Percentiles rank a stretch among this genome's conserved stretches.
Evolutionary conservation across 306 rosid genomes (phyloP).

Genomic region (Adenanthera pavonina): DNA sequence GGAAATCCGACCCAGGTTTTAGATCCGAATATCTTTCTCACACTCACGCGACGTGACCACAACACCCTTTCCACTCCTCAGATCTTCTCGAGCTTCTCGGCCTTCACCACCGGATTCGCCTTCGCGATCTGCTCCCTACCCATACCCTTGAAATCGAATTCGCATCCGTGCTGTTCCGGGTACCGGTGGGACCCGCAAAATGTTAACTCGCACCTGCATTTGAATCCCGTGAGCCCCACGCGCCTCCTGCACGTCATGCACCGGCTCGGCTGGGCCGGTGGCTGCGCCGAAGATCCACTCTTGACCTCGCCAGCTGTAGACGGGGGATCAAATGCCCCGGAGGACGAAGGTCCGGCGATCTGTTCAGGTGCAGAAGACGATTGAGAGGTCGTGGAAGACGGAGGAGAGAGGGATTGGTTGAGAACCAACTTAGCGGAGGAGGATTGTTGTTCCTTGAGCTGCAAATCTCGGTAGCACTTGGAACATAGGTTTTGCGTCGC

Average conservation of each 20-base stretch:
- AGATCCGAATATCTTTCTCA: neutral
- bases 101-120: conserved; percentile 88
- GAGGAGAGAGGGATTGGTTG: conserved; percentile 59
- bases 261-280: conserved; percentile 46
- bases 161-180: conserved; percentile 79
- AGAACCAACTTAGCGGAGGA: conserved; percentile 62
- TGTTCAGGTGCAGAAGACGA: conserved; percentile 6
- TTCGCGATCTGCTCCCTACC: conserved; percentile 81
- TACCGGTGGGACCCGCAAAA: conserved; percentile 80
- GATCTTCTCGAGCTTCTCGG: conserved; percentile 70
- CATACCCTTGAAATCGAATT: conserved; percentile 73
- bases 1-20: neutral
- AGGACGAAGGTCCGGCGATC: neutral
- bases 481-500: conserved; percentile 76
- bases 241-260: conserved; percentile 75
- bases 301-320: neutral
- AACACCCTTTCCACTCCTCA: conserved; percentile 38
- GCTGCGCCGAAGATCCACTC: neutral
- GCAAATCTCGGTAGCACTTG: conserved; percentile 75
- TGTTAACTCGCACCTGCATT: conserved; percentile 76
- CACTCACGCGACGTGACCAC: conserved; percentile 22
- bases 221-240: conserved; percentile 86
- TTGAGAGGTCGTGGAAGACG: neutral
- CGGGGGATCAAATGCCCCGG: conserved; percentile 11
- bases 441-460: conserved; percentile 67